These are phyloP conservation scores for Suillus fuscotomentosus DNA, from an alignment of 768 basidiomycete species.

Conservation along the genomic window DNA sequence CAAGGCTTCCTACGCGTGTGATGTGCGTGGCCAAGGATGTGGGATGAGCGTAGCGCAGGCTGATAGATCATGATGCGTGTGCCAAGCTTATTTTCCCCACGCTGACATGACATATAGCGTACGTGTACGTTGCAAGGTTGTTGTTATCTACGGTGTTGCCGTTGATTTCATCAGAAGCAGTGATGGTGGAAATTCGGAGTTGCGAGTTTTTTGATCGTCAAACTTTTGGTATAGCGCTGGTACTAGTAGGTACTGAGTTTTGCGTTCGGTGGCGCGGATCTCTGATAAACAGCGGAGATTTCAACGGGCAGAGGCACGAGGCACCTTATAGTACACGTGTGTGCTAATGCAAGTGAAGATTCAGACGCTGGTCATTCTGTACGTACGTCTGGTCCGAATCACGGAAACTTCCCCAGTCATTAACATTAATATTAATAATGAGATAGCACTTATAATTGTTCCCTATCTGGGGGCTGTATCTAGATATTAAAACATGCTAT, in stretches of 20 bases:
- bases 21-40: background rate
- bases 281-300: background rate
- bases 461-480: background rate
- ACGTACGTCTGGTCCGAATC: background rate
- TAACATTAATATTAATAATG: background rate
- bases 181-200: background rate
- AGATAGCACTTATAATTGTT: background rate
- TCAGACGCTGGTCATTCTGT: background rate
- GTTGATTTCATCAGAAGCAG: background rate
- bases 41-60: background rate
- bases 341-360: too few species aligned
- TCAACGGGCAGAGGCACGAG: background rate
- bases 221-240: background rate
- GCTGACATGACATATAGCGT: background rate
- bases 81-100: background rate
- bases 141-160: background rate
- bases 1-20: background rate
- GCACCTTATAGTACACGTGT: background rate
- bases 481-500: slow-evolving; percentile 2
- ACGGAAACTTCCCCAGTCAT: background rate
- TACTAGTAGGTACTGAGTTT: background rate
- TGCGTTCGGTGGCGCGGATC: background rate
- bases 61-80: background rate
- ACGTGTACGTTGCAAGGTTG: background rate
- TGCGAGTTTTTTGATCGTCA: background rate